Evolutionary conservation across 805 yeast species (phyloP), one percentile per base, ranked within the genome.

Genomic region (Saccharomyces kudriavzevii): DNA sequence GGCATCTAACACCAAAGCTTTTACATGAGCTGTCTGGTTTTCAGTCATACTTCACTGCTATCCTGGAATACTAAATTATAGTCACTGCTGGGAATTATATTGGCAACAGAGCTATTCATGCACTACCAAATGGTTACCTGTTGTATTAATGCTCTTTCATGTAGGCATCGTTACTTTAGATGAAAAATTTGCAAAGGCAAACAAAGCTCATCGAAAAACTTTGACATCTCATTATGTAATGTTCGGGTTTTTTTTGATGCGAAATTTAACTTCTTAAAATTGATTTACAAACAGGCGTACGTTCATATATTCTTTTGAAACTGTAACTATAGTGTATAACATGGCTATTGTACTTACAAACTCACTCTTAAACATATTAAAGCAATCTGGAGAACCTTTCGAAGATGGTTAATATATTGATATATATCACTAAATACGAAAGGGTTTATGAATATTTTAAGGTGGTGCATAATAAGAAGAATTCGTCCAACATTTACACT

Each of bases 1-100:
- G 2, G 99, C 98, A 78, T 94, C 99, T 59, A 94, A 77, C 31
- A 89, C 87, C 53, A 95, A 74, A 1, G 83, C 74, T 56, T 78
- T 74, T 29, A 83, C 79, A 55, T 74, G 76, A 9, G 66, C 59
- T 47, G 14, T 47, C 29, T 48, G 30, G 28, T 52, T 40, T 25
- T 52, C 50, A 35, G 54, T 22, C 57, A 54, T 49, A 35, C 24
- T 35, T 9, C 17, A 24, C 24, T 35, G 48, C 24, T 20, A 11
- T 17, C 17, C 4, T 35, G 13, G 22, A 35, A 35, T 2, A 9
- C 24, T 35, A 28, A 6, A 43, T 5, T 45, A 26, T 14, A 27
- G 22, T 49, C 51, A 13, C 14, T 3, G 30, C 29, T 46, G 30
- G 17, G n/a, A 13, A 5, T 13, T 30, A 30, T 30, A 13, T n/a